Base-by-base conservation (phyloP, 305 asterid genomes). In the Nicotiana rustica region DNA sequence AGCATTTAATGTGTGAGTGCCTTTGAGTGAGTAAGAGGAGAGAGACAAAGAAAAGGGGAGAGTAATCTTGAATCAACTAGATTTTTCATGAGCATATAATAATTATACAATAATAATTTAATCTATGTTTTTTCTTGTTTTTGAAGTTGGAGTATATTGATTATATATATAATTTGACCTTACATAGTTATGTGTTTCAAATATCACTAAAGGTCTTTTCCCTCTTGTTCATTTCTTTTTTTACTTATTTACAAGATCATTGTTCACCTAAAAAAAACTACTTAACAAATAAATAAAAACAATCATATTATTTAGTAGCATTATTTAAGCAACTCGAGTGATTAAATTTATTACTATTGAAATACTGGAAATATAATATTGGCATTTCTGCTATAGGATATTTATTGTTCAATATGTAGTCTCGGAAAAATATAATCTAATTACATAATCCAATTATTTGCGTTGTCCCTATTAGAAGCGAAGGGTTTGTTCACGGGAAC, bases 1-100 rank as follows among this genome's bases (percentile, higher is more conserved):
- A 73, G 49, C 79, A 78, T 38, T 83, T 83, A 77, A 36, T 78
- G 71, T 47, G 21, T 73, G 62, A 47, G 79, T 73, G 79, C 79
- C 79, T 73, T 73, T 73, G 79, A 49, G 79, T 73, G 78, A 73
- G 79, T 6, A 47, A 18, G 8, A 47, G 4, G 62, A 73, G 41
- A 70, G 78, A 44, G 78, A 12, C 3, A 3, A 19, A 5, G 38
- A 71, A 71, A 64, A 18, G 10, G 55, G 52, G 79, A 78, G 84
- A 80, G 2, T 66, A 19, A 61, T 60, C 64, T 33, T 49, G 62
- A 70, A 19, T 71, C 81, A 33, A 52, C 77, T 49, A 65, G 62
- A 61, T 47, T 68, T 33, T 84, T 75, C 33, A 41, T 41, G 49
- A 41, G 12, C 49, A 8, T 41, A 41, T 41, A 7, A 41, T 41